Percentiles rank a stretch among this genome's conserved stretches.
phyloP scores from a whole-genome alignment of 306 rosid genomes.

The Casuarina glauca region DNA sequence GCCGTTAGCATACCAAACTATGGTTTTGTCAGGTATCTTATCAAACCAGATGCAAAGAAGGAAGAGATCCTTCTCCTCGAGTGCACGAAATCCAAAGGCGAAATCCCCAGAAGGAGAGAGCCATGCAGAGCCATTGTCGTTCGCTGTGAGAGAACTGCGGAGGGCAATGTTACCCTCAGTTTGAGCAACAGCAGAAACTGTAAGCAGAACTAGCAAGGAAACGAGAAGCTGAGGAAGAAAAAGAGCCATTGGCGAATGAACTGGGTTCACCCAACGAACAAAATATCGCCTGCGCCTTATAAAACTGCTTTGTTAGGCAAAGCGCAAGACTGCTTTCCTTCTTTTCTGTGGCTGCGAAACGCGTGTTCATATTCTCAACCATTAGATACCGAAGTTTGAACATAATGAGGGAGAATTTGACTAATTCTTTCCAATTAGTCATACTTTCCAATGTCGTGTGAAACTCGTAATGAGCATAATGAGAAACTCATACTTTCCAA shows the following conservation, averaged over 20 bases:
- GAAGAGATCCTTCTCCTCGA: constrained; percentile 19
- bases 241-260: constrained; percentile 25
- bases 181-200: constrained; percentile 37
- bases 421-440: no score
- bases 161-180: constrained; percentile 14
- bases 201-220: constrained; percentile 21
- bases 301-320: no score
- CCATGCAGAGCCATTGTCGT: constrained; percentile 34
- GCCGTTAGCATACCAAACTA: constrained; percentile 51
- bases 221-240: constrained; percentile 18
- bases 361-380: no score
- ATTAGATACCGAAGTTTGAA: no score
- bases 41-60: constrained; percentile 57
- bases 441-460: no score
- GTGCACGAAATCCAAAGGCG: constrained; percentile 54
- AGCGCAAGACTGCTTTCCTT: no score
- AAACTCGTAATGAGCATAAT: no score
- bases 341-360: no score
- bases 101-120: constrained; percentile 58
- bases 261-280: no score
- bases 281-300: no score
- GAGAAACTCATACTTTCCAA: no score
- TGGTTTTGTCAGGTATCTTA: constrained; percentile 32
- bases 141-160: constrained; percentile 36
- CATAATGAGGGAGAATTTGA: no score